phyloP scores from a whole-genome alignment of 805 yeast genomes.

The Saccharomycopsis amapae region DNA sequence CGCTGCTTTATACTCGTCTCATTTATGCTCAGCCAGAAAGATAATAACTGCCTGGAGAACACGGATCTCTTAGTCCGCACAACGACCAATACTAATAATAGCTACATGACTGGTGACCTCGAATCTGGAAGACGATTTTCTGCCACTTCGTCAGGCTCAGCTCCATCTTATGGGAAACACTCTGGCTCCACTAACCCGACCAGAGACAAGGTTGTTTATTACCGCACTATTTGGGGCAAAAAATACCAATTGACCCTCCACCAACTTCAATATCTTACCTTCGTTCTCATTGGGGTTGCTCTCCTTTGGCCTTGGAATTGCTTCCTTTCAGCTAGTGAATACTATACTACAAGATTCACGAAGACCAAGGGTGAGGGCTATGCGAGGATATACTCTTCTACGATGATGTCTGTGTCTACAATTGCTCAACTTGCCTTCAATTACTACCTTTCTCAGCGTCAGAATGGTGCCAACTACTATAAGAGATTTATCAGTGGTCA shows the following conservation, averaged over 20 bases:
- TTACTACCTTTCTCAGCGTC: constrained; percentile 56
- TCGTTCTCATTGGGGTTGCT: constrained; percentile 65
- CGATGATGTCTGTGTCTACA: constrained; percentile 86
- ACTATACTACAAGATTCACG: constrained; percentile 58
- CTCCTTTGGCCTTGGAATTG: constrained; percentile 97
- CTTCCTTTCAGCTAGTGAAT: constrained; percentile 77
- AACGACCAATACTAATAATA: too few species aligned
- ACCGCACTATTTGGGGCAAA: neutral
- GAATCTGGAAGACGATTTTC: too few species aligned
- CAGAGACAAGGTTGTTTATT: constrained; percentile 11
- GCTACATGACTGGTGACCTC: too few species aligned
- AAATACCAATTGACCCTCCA: constrained; percentile 9
- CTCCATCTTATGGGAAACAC: neutral
- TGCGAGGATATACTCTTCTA: constrained; percentile 59
- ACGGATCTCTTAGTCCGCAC: too few species aligned
- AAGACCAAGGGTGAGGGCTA: constrained; percentile 39
- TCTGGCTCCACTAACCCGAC: constrained; percentile 16
- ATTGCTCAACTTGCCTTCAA: constrained; percentile 55
- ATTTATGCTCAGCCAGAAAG: too few species aligned
- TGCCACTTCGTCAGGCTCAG: neutral
- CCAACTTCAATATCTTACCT: constrained; percentile 43
- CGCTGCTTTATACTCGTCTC: too few species aligned
- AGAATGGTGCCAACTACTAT: constrained; percentile 50
- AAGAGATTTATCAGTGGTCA: constrained; percentile 57
- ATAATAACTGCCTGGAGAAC: too few species aligned